Evolutionary conservation across 73 alveolate genomes (phyloP).

Genomic region (Symbiodinium natans): DNA sequence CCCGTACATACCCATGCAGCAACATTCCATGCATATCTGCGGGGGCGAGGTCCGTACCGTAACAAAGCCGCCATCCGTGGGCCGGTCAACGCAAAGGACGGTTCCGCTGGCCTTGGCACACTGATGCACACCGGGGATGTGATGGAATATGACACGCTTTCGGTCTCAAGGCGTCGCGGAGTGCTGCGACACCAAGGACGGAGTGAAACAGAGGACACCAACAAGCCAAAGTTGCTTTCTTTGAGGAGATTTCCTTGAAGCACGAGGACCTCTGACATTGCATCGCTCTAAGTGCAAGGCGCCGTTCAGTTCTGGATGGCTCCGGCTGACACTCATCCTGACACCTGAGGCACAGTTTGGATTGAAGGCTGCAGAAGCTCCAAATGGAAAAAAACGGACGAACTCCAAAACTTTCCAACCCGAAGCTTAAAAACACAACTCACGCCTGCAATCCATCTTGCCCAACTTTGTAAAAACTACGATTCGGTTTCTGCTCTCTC

Average conservation of each 20-base stretch:
- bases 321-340: slow-evolving; percentile 53
- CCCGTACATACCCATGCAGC: too few species aligned
- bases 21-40: too few species aligned
- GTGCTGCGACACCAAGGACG: too few species aligned
- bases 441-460: neutral
- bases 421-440: neutral
- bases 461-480: too few species aligned
- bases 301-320: slow-evolving; percentile 46
- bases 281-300: neutral
- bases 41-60: slow-evolving; percentile 3
- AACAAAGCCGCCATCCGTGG: slow-evolving; percentile 54
- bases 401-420: neutral
- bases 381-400: neutral
- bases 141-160: too few species aligned
- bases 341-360: slow-evolving; percentile 9
- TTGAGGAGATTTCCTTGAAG: too few species aligned
- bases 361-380: neutral
- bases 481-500: neutral
- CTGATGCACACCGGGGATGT: too few species aligned
- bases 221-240: too few species aligned
- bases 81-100: slow-evolving; percentile 43
- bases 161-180: too few species aligned
- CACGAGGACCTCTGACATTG: too few species aligned
- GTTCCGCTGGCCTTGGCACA: slow-evolving; percentile 73
- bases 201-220: too few species aligned